phyloP scores from a whole-genome alignment of 371 early-diverging fungal genomes.

The Basidiobolus heterosporus region DNA sequence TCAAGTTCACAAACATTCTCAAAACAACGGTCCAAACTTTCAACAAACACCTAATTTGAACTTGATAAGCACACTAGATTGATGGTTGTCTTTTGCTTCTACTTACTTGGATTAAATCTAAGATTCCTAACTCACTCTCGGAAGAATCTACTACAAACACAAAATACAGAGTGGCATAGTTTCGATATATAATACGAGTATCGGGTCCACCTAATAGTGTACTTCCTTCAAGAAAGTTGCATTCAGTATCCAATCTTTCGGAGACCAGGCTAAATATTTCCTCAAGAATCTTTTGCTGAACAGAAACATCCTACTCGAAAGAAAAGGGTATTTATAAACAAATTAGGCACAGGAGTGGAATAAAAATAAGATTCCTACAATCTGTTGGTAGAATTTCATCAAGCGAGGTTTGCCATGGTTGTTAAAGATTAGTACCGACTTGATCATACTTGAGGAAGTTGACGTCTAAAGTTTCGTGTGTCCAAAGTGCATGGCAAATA shows the following conservation, averaged over 20 bases:
- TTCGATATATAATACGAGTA: constrained; percentile 81
- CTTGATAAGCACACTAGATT: background rate
- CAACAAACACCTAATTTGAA: constrained; percentile 71
- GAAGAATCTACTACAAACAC: constrained; percentile 89
- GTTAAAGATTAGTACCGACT: constrained; percentile 88
- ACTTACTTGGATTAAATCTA: constrained; percentile 79
- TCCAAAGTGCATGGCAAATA: too few species aligned
- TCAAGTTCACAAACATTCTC: constrained; percentile 94
- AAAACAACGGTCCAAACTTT: constrained; percentile 79
- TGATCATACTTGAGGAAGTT: constrained; percentile 41
- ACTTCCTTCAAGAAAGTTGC: constrained; percentile 83
- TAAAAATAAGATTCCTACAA: constrained; percentile 26
- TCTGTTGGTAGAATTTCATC: constrained; percentile 79
- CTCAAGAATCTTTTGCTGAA: constrained; percentile 65
- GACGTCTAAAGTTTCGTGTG: too few species aligned
- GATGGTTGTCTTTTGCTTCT: background rate
- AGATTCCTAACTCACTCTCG: constrained; percentile 86
- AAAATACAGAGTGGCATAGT: constrained; percentile 86
- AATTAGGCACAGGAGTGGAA: background rate
- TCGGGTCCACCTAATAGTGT: constrained; percentile 68
- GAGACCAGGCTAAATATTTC: constrained; percentile 72
- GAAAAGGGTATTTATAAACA: too few species aligned
- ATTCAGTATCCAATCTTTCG: constrained; percentile 67
- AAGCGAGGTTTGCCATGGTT: constrained; percentile 88
- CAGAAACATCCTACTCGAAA: constrained; percentile 66